Percentiles rank a stretch among this genome's conserved stretches.
phyloP scores from a whole-genome alignment of 2,329 filamentous ascomycete species.

The Herpotrichia juniperi region DNA sequence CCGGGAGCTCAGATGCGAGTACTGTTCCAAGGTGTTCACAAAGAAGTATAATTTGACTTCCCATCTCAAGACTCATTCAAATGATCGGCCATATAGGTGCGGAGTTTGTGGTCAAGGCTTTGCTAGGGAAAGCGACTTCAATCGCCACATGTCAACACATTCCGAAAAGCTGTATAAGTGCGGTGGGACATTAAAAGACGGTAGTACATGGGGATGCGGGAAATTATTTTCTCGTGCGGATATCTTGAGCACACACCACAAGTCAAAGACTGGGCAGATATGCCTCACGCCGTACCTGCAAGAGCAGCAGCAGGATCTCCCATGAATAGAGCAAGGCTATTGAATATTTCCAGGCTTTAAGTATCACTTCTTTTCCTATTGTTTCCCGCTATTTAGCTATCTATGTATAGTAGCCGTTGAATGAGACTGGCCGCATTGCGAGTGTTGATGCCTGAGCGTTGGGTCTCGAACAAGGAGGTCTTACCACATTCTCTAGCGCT shows the following conservation, averaged over 20 bases:
- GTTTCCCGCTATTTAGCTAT: no score
- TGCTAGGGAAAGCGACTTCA: conserved; percentile 5
- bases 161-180: conserved; percentile 2
- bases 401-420: no score
- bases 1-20: conserved; percentile 6
- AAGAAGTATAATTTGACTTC: conserved; percentile 7
- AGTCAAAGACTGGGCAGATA: conserved; percentile 6
- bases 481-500: no score
- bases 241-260: conserved; percentile 11
- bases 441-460: no score
- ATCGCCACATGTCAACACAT: conserved; percentile 7
- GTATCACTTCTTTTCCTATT: no score
- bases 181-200: conserved; percentile 3
- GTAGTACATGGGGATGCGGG: conserved; percentile 11
- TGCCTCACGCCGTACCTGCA: conserved; percentile 1
- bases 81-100: conserved; percentile 1
- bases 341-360: no score
- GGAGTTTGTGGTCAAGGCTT: background rate
- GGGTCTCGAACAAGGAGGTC: no score
- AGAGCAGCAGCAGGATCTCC: background rate
- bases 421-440: no score
- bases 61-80: conserved; percentile 4
- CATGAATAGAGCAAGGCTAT: no score
- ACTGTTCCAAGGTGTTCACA: conserved; percentile 7
- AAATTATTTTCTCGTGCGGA: conserved; percentile 8